Conservation (phyloP, 208 protist species). For the Tritrichomonas foetus region DNA sequence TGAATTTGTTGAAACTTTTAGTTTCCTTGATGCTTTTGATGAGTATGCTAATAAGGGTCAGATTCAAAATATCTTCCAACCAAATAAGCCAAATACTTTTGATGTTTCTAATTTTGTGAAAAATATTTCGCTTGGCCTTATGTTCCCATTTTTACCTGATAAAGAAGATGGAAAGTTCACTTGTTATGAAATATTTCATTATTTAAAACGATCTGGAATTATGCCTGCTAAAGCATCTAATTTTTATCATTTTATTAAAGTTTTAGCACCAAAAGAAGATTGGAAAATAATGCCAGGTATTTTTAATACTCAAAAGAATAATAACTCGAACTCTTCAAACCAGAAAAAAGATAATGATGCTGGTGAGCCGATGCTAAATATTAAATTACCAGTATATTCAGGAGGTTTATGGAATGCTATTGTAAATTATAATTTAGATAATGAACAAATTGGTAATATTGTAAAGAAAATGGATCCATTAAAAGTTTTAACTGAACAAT, state of each 20-base stretch:
- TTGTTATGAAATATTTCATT: not conserved
- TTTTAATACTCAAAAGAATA: too few relatives aligned
- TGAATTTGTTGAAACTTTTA: not conserved
- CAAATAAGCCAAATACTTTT: not conserved
- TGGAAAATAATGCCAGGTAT: too few relatives aligned
- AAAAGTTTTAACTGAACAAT: not conserved
- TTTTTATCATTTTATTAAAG: not conserved
- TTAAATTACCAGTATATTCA: not conserved
- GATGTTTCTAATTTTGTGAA: not conserved
- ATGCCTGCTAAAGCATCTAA: not conserved
- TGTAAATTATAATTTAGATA: not conserved
- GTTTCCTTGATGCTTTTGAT: not conserved
- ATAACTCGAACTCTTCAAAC: too few relatives aligned
- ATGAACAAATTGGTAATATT: not conserved
- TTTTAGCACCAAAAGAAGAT: not conserved
- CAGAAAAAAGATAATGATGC: not conserved
- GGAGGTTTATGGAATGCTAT: not conserved
- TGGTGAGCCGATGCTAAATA: not conserved
- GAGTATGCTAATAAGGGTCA: not conserved
- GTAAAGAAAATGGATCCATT: not conserved
- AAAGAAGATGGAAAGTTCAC: not conserved
- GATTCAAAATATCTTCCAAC: not conserved
- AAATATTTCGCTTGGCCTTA: not conserved
- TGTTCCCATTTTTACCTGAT: not conserved
- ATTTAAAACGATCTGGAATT: not conserved